These are phyloP conservation scores for Colletotrichum zoysiae DNA, from an alignment of 2,329 filamentous ascomycete species.

Conservation along the genomic window DNA sequence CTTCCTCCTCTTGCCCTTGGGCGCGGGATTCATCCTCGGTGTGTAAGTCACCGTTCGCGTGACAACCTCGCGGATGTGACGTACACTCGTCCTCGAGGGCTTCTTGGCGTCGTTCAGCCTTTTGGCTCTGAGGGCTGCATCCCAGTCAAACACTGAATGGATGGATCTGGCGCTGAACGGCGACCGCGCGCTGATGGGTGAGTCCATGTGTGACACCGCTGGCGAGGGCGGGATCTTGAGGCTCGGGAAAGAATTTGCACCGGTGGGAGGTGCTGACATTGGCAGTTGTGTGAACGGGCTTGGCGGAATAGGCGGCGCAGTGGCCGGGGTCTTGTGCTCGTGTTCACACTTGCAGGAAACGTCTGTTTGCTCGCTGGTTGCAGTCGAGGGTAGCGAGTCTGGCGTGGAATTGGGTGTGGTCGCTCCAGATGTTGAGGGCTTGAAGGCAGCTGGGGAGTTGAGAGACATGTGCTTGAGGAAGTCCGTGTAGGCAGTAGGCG, in stretches of 20 bases:
- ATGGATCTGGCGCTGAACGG: constrained; percentile 78
- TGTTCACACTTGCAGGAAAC: constrained; percentile 69
- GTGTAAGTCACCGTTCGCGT: constrained; percentile 96
- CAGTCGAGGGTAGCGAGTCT: constrained; percentile 56
- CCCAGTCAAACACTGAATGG: constrained; percentile 84
- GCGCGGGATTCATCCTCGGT: constrained; percentile 86
- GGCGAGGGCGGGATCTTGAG: constrained; percentile 85
- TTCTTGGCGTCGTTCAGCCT: constrained; percentile 72
- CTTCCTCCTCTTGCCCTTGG: constrained; percentile 93
- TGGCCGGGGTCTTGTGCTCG: constrained; percentile 58
- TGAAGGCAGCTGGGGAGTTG: constrained; percentile 73
- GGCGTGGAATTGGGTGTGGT: constrained; percentile 58
- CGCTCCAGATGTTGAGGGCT: constrained; percentile 63
- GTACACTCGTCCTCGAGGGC: constrained; percentile 70
- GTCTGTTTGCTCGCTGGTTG: constrained; percentile 66
- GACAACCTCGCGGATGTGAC: constrained; percentile 87
- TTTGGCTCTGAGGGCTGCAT: constrained; percentile 75
- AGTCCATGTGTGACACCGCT: constrained; percentile 74
- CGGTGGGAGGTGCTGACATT: constrained; percentile 71
- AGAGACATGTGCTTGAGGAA: constrained; percentile 89
- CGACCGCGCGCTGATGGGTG: constrained; percentile 79
- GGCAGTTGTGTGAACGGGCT: constrained; percentile 68
- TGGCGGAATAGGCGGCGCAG: constrained; percentile 56
- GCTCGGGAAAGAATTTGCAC: constrained; percentile 71
- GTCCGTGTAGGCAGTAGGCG: constrained; percentile 89